Base-by-base conservation (phyloP, 305 asterid species). In the Monarda citriodora region DNA sequence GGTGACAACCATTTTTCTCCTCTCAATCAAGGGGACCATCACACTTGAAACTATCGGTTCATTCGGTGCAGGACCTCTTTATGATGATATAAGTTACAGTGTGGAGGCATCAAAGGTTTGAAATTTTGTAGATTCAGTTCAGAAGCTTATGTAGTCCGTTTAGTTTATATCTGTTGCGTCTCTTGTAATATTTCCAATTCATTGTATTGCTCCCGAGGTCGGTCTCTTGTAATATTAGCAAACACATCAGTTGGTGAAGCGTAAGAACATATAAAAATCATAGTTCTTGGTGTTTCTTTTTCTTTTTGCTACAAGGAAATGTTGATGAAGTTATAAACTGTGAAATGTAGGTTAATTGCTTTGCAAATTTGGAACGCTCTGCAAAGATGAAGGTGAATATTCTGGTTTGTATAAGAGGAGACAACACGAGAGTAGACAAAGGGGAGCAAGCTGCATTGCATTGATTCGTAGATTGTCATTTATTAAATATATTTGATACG, bases 61-160 rank as follows among this genome's bases (percentile, higher is more conserved):
- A 57, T 93, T 74, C 78, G 72, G 74, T 69, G 96, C 95, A 17
- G 99, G 99, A 52, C 97, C 99, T 66, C 94, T 93, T 21, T 93
- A 93, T 76, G 99, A 89, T 78, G 97, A 89, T 77, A 79, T 80
- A 64, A 69, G 64, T 58, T 93, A 89, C 85, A 74, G 58, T 23
- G 60, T 81, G 31, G 83, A 85, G 65, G 97, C 99, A 75, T 87
- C 97, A 69, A 93, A 93, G 97, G 98, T 92, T 69, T 68, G 88
- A 67, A 59, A 44, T 26, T 71, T 67, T 38, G 46, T 54, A 22
- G 22, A 42, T 60, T 60, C 61, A 68, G 46, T 66, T 63, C 60
- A 50, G 26, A 45, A n/a, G n/a, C n/a, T n/a, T n/a, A n/a, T n/a
- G n/a, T n/a, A n/a, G n/a, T n/a, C n/a, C n/a, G n/a, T n/a, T n/a